These are phyloP conservation scores for Elymus sibiricus DNA, from an alignment of 176 grass and related monocot genomes.

Conservation along the genomic window DNA sequence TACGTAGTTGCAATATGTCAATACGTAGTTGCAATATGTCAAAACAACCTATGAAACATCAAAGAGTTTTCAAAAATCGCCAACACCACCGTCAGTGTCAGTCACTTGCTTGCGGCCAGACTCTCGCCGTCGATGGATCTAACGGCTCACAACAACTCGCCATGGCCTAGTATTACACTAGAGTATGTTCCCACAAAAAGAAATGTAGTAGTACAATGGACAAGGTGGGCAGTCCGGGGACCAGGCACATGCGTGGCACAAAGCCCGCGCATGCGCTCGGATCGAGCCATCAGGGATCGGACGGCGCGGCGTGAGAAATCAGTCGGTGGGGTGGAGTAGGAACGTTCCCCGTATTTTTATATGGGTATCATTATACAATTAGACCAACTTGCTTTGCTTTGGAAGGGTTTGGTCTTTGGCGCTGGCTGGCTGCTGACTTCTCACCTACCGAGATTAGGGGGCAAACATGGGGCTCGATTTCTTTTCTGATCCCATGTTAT, in stretches of 20 bases:
- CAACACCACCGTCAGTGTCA: neutral
- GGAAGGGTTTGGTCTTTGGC: constrained; percentile 8
- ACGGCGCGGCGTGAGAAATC: neutral
- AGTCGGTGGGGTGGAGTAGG: neutral
- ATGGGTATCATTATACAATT: neutral
- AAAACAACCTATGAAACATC: neutral
- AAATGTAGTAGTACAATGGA: too few relatives aligned
- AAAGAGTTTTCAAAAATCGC: too few relatives aligned
- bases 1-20: neutral
- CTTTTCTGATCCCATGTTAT: neutral
- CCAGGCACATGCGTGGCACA: neutral
- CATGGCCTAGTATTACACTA: too few relatives aligned
- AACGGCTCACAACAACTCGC: neutral
- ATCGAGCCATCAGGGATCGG: neutral
- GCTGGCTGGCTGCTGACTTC: constrained; percentile 26
- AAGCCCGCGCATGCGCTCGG: neutral
- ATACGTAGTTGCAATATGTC: neutral
- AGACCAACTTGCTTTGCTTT: constrained; percentile 22
- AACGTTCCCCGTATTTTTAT: neutral
- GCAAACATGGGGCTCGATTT: neutral
- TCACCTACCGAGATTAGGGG: constrained; percentile 11
- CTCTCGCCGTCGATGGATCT: neutral
- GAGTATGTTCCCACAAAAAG: too few relatives aligned
- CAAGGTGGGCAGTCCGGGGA: neutral
- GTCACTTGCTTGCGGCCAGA: neutral